phyloP scores from a whole-genome alignment of 192 early-diverging fungal genomes.

The Phlyctochytrium arcticum region DNA sequence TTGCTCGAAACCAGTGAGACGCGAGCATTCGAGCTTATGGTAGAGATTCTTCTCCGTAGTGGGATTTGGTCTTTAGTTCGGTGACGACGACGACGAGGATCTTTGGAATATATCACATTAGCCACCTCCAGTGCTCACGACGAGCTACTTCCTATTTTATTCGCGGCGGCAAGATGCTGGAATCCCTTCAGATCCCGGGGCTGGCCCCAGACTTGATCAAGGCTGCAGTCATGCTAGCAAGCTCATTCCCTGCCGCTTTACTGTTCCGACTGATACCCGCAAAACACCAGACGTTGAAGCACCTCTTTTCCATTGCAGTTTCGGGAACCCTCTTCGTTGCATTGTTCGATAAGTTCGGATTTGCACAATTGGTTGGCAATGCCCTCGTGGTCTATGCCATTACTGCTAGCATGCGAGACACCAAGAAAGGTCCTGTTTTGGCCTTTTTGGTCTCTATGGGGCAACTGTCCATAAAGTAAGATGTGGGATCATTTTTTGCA shows the following conservation, averaged over 20 bases:
- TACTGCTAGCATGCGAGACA: background rate
- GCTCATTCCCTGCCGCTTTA: conserved; percentile 21
- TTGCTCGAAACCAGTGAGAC: too few species aligned
- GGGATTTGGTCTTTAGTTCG: too few species aligned
- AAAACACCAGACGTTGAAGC: conserved; percentile 8
- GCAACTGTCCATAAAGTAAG: conserved; percentile 32
- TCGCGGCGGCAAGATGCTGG: too few species aligned
- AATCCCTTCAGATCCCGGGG: too few species aligned
- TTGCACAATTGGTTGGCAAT: conserved; percentile 28
- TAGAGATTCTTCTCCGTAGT: too few species aligned
- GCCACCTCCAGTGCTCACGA: too few species aligned
- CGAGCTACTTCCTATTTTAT: too few species aligned
- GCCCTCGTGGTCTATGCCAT: conserved; percentile 24
- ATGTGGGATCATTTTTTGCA: background rate
- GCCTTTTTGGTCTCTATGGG: conserved; percentile 33
- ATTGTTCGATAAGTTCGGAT: conserved; percentile 33
- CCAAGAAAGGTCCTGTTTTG: conserved; percentile 23
- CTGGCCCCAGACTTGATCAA: conserved; percentile 1
- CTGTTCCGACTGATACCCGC: conserved; percentile 25
- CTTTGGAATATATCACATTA: too few species aligned
- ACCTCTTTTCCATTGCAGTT: conserved; percentile 41
- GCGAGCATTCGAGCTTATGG: too few species aligned
- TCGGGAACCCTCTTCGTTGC: conserved; percentile 26
- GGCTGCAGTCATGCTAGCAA: conserved; percentile 15
- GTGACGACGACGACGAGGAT: too few species aligned